Base-by-base conservation (phyloP, 257 asterid genomes). In the Oldenlandia corymbosa region DNA sequence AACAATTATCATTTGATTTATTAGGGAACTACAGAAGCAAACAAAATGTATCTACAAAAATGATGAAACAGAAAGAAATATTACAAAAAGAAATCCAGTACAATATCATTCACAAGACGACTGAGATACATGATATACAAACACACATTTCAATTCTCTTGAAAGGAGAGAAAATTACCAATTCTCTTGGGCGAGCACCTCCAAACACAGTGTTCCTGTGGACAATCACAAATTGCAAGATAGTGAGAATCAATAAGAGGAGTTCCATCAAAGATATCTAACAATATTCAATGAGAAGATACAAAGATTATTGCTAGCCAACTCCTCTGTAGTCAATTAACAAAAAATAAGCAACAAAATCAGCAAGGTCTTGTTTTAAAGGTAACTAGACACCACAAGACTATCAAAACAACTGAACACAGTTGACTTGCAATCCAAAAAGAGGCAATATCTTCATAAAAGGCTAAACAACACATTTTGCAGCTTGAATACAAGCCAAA, bases 141-240 rank as follows among this genome's bases (percentile, higher is more conserved):
- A n/a, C n/a, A n/a, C n/a, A n/a, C 10, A 28, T 8, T 3, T 42
- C 26, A 16, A 53, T 9, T 46, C 31, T 5, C 41, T n/a, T 26
- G 1, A 2, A 62, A 46, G 62, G 34, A 18, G 9, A 46, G 46
- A 42, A 70, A 79, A 82, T 74, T 69, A 88, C 98, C 95, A 81
- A 4, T 79, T 88, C 98, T 66, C 97, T 78, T 39, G 95, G 94
- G 28, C 87, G 92, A 73, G 92, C 95, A 67, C 81, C 89, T 34
- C 93, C 95, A 76, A 92, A 84, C 60, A 83, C 80, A 65, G 83
- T 74, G 70, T 84, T 85, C 83, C 96, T 88, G 78, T 57, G 67
- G 64, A 75, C 55, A 72, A 75, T 67, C 61, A 68, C 51, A 64
- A 78, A 60, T 28, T 62, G 52, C 65, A 68, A 68, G 37, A 55